These are phyloP conservation scores for Mucor mucedo DNA, from an alignment of 371 early-diverging fungal species.

Conservation along the genomic window DNA sequence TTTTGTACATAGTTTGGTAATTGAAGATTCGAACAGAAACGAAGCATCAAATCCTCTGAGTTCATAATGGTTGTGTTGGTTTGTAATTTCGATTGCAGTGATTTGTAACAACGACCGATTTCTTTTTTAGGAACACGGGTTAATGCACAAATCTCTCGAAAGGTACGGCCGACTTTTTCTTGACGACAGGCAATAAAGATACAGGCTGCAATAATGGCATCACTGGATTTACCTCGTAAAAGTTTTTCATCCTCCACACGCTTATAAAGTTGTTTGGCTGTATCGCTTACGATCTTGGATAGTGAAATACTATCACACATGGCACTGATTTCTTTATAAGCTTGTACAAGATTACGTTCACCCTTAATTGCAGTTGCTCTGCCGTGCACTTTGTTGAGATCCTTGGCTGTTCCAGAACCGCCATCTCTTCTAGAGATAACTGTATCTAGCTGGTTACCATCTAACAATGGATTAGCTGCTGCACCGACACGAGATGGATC, in stretches of 20 bases:
- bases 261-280: constrained; percentile 96
- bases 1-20: constrained; percentile 76
- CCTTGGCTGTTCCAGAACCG: constrained; percentile 75
- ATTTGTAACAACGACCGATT: constrained; percentile 88
- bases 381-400: constrained; percentile 79
- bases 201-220: constrained; percentile 96
- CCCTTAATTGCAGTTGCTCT: constrained; percentile 75
- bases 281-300: constrained; percentile 86
- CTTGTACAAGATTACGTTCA: constrained; percentile 85
- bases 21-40: constrained; percentile 85
- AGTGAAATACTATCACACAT: constrained; percentile 92
- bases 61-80: constrained; percentile 72
- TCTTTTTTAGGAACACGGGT: constrained; percentile 94
- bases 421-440: constrained; percentile 85
- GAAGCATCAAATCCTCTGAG: constrained; percentile 82
- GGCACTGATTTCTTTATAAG: constrained; percentile 92
- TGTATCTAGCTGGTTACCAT: constrained; percentile 92
- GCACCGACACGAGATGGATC: constrained; percentile 99
- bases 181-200: constrained; percentile 97
- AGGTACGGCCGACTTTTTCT: constrained; percentile 93
- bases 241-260: constrained; percentile 88
- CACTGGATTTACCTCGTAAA: constrained; percentile 87
- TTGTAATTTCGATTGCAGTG: constrained; percentile 71
- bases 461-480: constrained; percentile 88
- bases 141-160: constrained; percentile 96